Evolutionary conservation across 163 green algal genomes (phyloP).

Genomic region (Dunaliella salina): DNA sequence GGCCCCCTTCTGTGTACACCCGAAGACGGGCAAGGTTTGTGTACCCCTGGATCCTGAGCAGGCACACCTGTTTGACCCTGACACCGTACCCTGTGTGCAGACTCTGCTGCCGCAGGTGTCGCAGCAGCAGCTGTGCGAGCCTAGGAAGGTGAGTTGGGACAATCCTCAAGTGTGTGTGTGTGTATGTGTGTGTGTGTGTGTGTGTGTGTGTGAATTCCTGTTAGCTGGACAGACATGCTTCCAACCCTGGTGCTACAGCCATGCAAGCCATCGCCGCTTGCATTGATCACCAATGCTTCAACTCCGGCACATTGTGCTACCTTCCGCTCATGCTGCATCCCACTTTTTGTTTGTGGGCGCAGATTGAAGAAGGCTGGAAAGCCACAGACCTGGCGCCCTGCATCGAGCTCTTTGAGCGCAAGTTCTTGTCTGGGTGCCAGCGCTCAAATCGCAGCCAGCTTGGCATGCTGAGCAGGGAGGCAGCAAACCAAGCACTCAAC

Average conservation of each 20-base stretch:
- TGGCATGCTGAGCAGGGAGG: neutral
- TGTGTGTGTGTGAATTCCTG: too few species aligned
- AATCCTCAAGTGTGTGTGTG: too few species aligned
- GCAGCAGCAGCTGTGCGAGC: constrained; percentile 13
- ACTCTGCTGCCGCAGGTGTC: constrained; percentile 74
- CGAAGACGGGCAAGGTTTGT: constrained; percentile 94
- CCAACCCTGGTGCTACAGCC: too few species aligned
- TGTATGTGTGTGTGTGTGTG: too few species aligned
- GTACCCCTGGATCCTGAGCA: constrained; percentile 65
- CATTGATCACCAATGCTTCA: too few species aligned
- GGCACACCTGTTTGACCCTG: constrained; percentile 69
- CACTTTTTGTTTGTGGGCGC: too few species aligned
- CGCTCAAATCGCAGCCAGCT: constrained; percentile 31
- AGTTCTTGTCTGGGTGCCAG: constrained; percentile 47
- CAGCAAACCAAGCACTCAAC: neutral
- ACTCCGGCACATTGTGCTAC: too few species aligned
- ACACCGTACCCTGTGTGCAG: constrained; percentile 71
- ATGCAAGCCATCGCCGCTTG: too few species aligned
- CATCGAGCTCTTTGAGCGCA: constrained; percentile 51
- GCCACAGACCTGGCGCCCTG: constrained; percentile 45
- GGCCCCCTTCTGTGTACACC: constrained; percentile 97
- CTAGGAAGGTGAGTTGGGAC: neutral
- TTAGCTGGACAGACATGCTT: too few species aligned
- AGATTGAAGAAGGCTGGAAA: constrained; percentile 43
- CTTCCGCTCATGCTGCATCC: too few species aligned